These are phyloP conservation scores for Myxozyma kluyveri DNA, from an alignment of 805 yeast genomes.

Conservation along the genomic window DNA sequence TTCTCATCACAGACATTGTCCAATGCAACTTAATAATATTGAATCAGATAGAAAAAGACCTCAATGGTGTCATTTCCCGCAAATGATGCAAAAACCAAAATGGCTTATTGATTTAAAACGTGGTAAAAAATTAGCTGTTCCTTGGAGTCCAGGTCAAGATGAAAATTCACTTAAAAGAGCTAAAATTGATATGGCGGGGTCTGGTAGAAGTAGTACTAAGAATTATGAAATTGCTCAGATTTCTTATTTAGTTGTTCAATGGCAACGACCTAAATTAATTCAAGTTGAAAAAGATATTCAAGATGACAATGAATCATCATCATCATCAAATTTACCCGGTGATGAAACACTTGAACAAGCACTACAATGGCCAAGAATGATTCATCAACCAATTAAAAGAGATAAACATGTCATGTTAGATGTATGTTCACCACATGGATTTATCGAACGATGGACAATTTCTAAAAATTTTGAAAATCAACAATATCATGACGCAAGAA, in stretches of 20 bases:
- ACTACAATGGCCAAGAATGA: conserved; percentile 66
- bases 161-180: conserved; percentile 39
- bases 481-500: conserved; percentile 85
- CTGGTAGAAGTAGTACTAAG: conserved; percentile 66
- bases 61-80: conserved; percentile 72
- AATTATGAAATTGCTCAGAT: conserved; percentile 65
- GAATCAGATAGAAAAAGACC: conserved; percentile 54
- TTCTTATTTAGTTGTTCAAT: conserved; percentile 65
- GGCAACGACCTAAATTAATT: no score
- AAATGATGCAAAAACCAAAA: conserved; percentile 71
- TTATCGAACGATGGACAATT: conserved; percentile 81
- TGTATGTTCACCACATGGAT: conserved; percentile 76
- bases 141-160: conserved; percentile 53
- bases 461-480: conserved; percentile 68
- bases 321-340: background rate
- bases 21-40: conserved; percentile 74
- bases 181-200: conserved; percentile 53
- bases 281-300: conserved; percentile 42
- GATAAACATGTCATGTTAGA: conserved; percentile 80
- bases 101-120: conserved; percentile 79
- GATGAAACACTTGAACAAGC: conserved; percentile 23
- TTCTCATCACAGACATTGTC: conserved; percentile 81
- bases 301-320: no score
- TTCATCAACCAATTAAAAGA: conserved; percentile 68
- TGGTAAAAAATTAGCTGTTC: conserved; percentile 63